phyloP scores from a whole-genome alignment of 1,284 basidiomycete genomes.

The Pascua sp. region DNA sequence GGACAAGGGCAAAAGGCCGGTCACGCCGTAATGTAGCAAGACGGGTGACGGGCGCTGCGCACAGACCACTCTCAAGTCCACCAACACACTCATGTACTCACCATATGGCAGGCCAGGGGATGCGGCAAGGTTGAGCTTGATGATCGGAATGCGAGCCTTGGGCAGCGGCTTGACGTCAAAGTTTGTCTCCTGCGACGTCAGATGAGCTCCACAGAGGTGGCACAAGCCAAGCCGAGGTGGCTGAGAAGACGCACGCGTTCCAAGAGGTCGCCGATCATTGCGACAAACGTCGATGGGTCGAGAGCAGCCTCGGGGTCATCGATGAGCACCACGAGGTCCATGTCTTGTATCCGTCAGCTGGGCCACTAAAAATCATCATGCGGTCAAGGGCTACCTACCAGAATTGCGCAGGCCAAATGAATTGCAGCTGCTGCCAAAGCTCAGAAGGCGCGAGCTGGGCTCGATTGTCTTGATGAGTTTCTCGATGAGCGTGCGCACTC shows the following conservation, averaged over 20 bases:
- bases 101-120: slow-evolving; percentile 83
- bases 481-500: slow-evolving; percentile 86
- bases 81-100: slow-evolving; percentile 9
- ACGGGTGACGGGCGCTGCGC: no score
- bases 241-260: slow-evolving; percentile 65
- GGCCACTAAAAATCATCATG: neutral
- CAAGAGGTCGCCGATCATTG: slow-evolving; percentile 86
- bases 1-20: no score
- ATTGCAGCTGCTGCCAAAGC: slow-evolving; percentile 92
- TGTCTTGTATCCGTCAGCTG: slow-evolving; percentile 59
- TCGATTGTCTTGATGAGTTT: slow-evolving; percentile 90
- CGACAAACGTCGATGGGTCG: slow-evolving; percentile 83
- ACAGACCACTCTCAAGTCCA: neutral
- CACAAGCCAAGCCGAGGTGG: neutral
- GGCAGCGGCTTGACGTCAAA: slow-evolving; percentile 91
- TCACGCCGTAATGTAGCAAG: no score
- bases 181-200: slow-evolving; percentile 70
- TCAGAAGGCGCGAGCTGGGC: slow-evolving; percentile 82
- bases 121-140: slow-evolving; percentile 89
- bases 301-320: slow-evolving; percentile 66
- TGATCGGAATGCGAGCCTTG: slow-evolving; percentile 96
- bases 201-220: neutral
- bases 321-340: slow-evolving; percentile 96
- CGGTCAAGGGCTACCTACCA: slow-evolving; percentile 53
- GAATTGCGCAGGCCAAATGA: slow-evolving; percentile 92